Evolutionary conservation across 352 stramenopile genomes (phyloP).

Genomic region (Phytophthora pinifolia): DNA sequence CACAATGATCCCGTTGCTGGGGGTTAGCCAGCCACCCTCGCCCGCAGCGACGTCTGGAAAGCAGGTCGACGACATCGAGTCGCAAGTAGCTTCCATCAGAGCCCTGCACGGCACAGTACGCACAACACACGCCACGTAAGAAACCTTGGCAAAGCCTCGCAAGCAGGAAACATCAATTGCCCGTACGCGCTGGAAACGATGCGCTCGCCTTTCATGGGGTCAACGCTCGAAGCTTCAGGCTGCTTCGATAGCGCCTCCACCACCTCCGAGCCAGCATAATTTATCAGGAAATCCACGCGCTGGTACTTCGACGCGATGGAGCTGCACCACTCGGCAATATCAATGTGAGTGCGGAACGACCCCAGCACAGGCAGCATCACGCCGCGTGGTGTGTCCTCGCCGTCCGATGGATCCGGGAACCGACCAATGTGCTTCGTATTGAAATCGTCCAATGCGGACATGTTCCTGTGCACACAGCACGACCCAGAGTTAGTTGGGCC

Average conservation of each 20-base stretch:
- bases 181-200: constrained; percentile 26
- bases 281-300: constrained; percentile 69
- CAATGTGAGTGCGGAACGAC: constrained; percentile 42
- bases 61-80: constrained; percentile 30
- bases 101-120: constrained; percentile 16
- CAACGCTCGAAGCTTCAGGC: constrained; percentile 4
- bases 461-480: constrained; percentile 28
- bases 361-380: constrained; percentile 59
- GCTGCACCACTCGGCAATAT: constrained; percentile 62
- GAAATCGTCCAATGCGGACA: constrained; percentile 51
- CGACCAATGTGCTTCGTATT: constrained; percentile 54
- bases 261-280: constrained; percentile 43
- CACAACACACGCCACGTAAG: constrained; percentile 6
- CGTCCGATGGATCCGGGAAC: constrained; percentile 39
- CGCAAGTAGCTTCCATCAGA: constrained; percentile 26
- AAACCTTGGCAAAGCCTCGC: background rate
- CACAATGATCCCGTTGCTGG: constrained; percentile 28
- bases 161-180: background rate
- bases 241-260: constrained; percentile 12
- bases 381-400: constrained; percentile 42
- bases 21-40: constrained; percentile 18
- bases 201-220: constrained; percentile 5
- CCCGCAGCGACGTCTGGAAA: constrained; percentile 16
- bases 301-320: constrained; percentile 59
- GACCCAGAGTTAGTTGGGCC: background rate